Percentiles rank a stretch among this genome's conserved stretches.
Evolutionary conservation across 1,284 basidiomycete species (phyloP).

Genomic region (Pseudozyma pruni): DNA sequence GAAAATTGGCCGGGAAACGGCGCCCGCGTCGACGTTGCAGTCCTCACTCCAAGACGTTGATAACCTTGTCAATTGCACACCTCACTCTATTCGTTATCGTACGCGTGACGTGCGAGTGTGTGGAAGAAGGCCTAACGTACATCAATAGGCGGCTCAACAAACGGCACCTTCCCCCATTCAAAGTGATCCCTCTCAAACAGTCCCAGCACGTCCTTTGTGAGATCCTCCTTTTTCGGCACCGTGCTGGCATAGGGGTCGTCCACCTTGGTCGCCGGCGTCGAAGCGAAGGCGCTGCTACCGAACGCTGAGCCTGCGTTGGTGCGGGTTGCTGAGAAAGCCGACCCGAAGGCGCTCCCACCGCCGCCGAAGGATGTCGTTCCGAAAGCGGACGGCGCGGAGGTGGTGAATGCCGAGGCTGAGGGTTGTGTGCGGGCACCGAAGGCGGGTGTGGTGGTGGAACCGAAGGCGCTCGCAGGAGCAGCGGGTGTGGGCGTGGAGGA

Average conservation of each 20-base stretch:
- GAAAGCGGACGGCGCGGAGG: slow-evolving; percentile 1
- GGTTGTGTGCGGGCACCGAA: slow-evolving; percentile 1
- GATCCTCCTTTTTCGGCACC: slow-evolving; percentile 23
- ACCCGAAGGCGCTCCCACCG: neutral
- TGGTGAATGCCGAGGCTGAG: slow-evolving; percentile 16
- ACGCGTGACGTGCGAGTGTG: too few relatives aligned
- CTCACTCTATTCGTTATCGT: too few relatives aligned
- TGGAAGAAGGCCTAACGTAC: slow-evolving; percentile 34
- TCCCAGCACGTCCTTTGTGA: slow-evolving; percentile 23
- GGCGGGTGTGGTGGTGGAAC: slow-evolving; percentile 3
- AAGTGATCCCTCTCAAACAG: slow-evolving; percentile 26
- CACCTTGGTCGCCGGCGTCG: neutral
- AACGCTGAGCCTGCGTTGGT: neutral
- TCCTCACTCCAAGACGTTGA: slow-evolving; percentile 16
- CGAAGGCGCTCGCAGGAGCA: slow-evolving; percentile 11
- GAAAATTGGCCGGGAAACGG: slow-evolving; percentile 47
- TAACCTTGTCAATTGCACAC: too few relatives aligned
- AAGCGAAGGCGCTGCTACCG: neutral
- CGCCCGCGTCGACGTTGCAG: slow-evolving; percentile 36
- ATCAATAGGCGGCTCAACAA: slow-evolving; percentile 43
- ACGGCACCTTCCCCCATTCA: slow-evolving; percentile 37
- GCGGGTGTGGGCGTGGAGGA: neutral
- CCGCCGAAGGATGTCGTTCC: neutral
- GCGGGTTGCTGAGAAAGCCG: slow-evolving; percentile 6
- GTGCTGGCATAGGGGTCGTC: slow-evolving; percentile 26